Percentiles rank a stretch among this genome's conserved stretches.
These are phyloP conservation scores for Fonsecaea nubica DNA, from an alignment of 2,329 filamentous ascomycete genomes.

Conservation along the genomic window DNA sequence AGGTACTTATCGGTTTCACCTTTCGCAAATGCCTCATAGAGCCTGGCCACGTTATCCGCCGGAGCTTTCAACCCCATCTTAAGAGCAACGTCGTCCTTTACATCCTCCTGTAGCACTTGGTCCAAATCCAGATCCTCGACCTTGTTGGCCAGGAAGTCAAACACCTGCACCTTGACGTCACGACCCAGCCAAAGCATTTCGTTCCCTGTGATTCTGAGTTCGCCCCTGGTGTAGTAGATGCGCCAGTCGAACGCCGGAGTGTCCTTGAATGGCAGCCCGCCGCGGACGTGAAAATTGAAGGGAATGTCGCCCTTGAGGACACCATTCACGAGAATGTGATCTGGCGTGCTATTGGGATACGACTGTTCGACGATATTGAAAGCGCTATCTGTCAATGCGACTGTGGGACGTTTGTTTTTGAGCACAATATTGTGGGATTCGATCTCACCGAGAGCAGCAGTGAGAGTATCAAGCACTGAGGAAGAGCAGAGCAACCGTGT, in stretches of 20 bases:
- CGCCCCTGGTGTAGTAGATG: conserved; percentile 13
- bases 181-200: not conserved
- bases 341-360: conserved; percentile 10
- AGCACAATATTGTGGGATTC: conserved; percentile 2
- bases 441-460: conserved; percentile 13
- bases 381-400: conserved; percentile 3
- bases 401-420: conserved; percentile 7
- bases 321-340: conserved; percentile 15
- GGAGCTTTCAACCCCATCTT: conserved; percentile 7
- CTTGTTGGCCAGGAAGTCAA: not conserved
- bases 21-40: conserved; percentile 21
- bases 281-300: conserved; percentile 19
- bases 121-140: conserved; percentile 17
- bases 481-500: not conserved
- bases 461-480: conserved; percentile 17
- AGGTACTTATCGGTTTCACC: conserved; percentile 14
- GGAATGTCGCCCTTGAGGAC: conserved; percentile 6
- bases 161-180: conserved; percentile 14
- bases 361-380: conserved; percentile 6
- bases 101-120: not conserved
- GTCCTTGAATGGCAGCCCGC: conserved; percentile 17
- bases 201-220: conserved; percentile 4
- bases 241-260: conserved; percentile 17
- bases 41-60: conserved; percentile 21
- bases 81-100: conserved; percentile 2